These are phyloP conservation scores for Lachancea kluyveri DNA, from an alignment of 805 yeast genomes.

Conservation along the genomic window DNA sequence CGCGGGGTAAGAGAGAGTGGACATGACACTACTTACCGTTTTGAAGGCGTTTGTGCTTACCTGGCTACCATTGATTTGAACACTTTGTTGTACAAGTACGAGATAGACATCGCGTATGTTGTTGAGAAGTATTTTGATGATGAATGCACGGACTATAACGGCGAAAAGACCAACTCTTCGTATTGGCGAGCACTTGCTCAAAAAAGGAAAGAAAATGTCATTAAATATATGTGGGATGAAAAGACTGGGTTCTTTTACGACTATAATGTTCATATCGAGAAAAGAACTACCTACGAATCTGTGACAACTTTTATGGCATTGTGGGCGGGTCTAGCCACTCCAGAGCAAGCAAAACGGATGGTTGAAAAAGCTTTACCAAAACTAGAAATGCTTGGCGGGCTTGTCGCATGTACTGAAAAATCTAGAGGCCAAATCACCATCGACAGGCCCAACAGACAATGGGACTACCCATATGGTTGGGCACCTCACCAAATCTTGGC, in stretches of 20 bases:
- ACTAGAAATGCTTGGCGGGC: constrained; percentile 84
- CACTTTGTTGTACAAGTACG: constrained; percentile 82
- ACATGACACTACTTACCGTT: constrained; percentile 86
- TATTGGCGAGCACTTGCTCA: constrained; percentile 61
- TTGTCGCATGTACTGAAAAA: constrained; percentile 73
- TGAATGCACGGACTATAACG: constrained; percentile 36
- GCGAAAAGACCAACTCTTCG: constrained; percentile 37
- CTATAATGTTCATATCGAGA: constrained; percentile 55
- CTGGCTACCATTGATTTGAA: constrained; percentile 89
- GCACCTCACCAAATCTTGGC: constrained; percentile 96
- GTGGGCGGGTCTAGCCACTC: constrained; percentile 70
- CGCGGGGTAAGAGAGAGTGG: constrained; percentile 95
- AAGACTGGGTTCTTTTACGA: constrained; percentile 74
- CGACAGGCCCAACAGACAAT: constrained; percentile 81
- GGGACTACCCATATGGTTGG: constrained; percentile 99
- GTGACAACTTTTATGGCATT: constrained; percentile 91
- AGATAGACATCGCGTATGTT: constrained; percentile 67
- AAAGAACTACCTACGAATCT: constrained; percentile 64
- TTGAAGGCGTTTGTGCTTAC: constrained; percentile 85
- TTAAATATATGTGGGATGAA: constrained; percentile 80
- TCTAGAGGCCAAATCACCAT: constrained; percentile 68
- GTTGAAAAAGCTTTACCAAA: constrained; percentile 52
- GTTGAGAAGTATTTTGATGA: constrained; percentile 53
- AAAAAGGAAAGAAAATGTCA: constrained; percentile 47
- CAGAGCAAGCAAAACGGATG: constrained; percentile 61